Conservation (phyloP, 768 basidiomycete species). For the Saitozyma sp. region DNA sequence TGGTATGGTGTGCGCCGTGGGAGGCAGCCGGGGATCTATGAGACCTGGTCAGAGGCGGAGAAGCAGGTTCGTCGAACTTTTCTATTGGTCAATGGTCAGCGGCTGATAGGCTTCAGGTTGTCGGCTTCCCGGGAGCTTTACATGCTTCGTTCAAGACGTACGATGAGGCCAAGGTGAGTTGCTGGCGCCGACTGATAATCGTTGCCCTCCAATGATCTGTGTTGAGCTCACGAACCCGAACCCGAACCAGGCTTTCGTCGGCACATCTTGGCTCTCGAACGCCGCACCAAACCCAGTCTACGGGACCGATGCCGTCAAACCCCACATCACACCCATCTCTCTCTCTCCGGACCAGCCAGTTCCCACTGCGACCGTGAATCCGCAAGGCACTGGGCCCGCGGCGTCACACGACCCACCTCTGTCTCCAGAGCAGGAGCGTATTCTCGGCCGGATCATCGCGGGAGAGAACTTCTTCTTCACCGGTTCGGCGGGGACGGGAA, state of each 20-base stretch:
- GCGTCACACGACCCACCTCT: conserved; percentile 8
- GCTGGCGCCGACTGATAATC: not conserved
- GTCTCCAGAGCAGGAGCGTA: conserved; percentile 29
- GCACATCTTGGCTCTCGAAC: not conserved
- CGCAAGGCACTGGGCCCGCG: not conserved
- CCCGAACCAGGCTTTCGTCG: not conserved
- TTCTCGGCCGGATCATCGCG: conserved; percentile 39
- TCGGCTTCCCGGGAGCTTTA: conserved; percentile 29
- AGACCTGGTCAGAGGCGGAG: conserved; percentile 33
- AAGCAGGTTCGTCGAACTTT: conserved; percentile 23
- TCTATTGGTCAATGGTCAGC: not conserved
- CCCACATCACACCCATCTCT: not conserved
- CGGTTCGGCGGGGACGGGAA: conserved; percentile 95
- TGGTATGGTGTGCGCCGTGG: conserved; percentile 39
- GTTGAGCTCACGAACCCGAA: not conserved
- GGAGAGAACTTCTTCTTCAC: conserved; percentile 87
- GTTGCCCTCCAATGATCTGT: not conserved
- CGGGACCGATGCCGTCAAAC: not conserved
- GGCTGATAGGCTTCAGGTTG: conserved; percentile 12
- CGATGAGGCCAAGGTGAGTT: conserved; percentile 31
- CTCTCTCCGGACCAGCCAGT: not conserved
- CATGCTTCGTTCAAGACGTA: conserved; percentile 24
- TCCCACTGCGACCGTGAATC: not conserved
- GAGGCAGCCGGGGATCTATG: conserved; percentile 36
- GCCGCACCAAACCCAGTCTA: not conserved